These are phyloP conservation scores for Amanita muscaria DNA, from an alignment of 768 basidiomycete genomes.

Conservation along the genomic window DNA sequence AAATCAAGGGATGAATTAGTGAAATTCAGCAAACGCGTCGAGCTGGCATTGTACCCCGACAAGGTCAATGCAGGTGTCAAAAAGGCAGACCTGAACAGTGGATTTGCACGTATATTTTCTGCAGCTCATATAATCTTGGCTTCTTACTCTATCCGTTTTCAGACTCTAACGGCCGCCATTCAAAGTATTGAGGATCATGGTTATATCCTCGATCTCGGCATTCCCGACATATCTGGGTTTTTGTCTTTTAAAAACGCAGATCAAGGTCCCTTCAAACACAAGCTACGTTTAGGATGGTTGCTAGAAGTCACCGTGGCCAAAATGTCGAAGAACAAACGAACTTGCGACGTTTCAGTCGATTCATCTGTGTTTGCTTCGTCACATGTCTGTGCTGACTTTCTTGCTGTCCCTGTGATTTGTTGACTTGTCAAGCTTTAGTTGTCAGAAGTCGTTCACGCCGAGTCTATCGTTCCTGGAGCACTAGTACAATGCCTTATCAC, in stretches of 20 bases:
- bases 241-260: conserved; percentile 67
- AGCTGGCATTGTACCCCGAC: conserved; percentile 77
- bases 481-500: conserved; percentile 81
- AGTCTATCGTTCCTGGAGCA: conserved; percentile 79
- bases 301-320: conserved; percentile 59
- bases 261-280: conserved; percentile 23
- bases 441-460: conserved; percentile 68
- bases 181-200: conserved; percentile 92
- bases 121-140: conserved; percentile 1
- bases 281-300: conserved; percentile 56
- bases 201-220: conserved; percentile 80
- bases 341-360: conserved; percentile 60
- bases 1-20: conserved; percentile 59
- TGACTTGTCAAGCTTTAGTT: conserved; percentile 34
- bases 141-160: conserved; percentile 10
- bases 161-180: conserved; percentile 72
- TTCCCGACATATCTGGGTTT: conserved; percentile 76
- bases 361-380: conserved; percentile 38
- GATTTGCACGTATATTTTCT: conserved; percentile 51
- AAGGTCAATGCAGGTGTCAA: conserved; percentile 76
- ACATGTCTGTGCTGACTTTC: conserved; percentile 34
- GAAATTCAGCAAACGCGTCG: conserved; percentile 68
- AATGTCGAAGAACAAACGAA: conserved; percentile 69
- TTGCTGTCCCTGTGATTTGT: conserved; percentile 3
- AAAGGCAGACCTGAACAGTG: conserved; percentile 65